Percentiles rank a stretch among this genome's conserved stretches.
These are phyloP conservation scores for Phaeosphaeriaceae sp. DNA, from an alignment of 2,329 filamentous ascomycete genomes.

Conservation along the genomic window DNA sequence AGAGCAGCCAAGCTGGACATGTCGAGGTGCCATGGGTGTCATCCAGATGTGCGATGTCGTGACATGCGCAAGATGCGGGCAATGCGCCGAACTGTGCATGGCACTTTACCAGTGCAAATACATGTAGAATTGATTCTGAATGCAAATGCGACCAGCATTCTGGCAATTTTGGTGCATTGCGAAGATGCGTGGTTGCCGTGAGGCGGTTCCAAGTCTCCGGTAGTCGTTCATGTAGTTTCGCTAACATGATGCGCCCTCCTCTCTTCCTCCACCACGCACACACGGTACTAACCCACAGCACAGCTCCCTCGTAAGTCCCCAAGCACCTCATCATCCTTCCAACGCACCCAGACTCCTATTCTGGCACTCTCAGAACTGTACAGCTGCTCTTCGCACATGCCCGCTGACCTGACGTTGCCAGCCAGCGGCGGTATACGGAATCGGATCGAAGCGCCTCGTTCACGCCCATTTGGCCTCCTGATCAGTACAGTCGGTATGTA, in stretches of 20 bases:
- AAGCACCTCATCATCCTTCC: conserved; percentile 23
- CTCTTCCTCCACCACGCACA: conserved; percentile 34
- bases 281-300: conserved; percentile 29
- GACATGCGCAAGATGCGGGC: conserved; percentile 17
- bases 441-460: conserved; percentile 38
- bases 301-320: conserved; percentile 33
- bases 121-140: conserved; percentile 15
- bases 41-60: conserved; percentile 21
- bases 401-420: conserved; percentile 43
- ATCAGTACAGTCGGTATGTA: conserved; percentile 43
- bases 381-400: conserved; percentile 29
- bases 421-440: conserved; percentile 48
- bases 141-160: conserved; percentile 29
- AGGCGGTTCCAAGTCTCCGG: conserved; percentile 35
- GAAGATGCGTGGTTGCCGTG: conserved; percentile 33
- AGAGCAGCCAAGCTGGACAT: neutral
- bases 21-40: conserved; percentile 16
- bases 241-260: conserved; percentile 31
- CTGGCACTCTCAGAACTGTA: conserved; percentile 17
- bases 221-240: conserved; percentile 33
- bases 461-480: conserved; percentile 32
- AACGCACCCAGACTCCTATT: conserved; percentile 17
- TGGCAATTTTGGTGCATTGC: conserved; percentile 18
- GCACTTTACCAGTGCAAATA: conserved; percentile 8
- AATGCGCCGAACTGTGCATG: conserved; percentile 7